Conservation (phyloP, 805 yeast species). For the Helenozyma baotianmanensis region DNA sequence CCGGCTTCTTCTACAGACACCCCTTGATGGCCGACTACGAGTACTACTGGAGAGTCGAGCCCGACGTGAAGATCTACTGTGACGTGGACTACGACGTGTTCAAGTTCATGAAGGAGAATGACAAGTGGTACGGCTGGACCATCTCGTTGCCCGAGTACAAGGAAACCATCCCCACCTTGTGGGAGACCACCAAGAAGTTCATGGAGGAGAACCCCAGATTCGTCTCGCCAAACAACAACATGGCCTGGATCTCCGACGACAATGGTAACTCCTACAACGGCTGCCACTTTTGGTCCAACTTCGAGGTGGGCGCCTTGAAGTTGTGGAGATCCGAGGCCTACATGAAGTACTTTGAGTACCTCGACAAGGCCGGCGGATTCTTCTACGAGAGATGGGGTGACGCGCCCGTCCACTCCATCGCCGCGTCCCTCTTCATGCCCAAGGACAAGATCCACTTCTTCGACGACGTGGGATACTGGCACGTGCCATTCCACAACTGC, state of each 20-base stretch:
- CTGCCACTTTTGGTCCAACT: constrained; percentile 91
- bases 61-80: constrained; percentile 74
- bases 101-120: constrained; percentile 66
- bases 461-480: constrained; percentile 80
- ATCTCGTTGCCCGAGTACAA: constrained; percentile 77
- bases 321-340: constrained; percentile 77
- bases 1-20: constrained; percentile 85
- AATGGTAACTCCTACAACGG: constrained; percentile 66
- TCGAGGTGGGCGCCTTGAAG: constrained; percentile 71
- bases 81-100: constrained; percentile 88
- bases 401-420: constrained; percentile 88
- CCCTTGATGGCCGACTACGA: constrained; percentile 70
- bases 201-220: constrained; percentile 55
- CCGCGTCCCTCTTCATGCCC: constrained; percentile 73
- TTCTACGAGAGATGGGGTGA: constrained; percentile 95
- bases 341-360: constrained; percentile 60
- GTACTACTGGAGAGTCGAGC: constrained; percentile 95
- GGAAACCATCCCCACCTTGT: constrained; percentile 81
- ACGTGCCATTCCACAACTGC: constrained; percentile 76
- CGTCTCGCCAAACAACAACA: constrained; percentile 57
- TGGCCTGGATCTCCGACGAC: constrained; percentile 69
- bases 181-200: constrained; percentile 72
- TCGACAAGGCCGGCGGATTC: constrained; percentile 85
- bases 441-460: constrained; percentile 70
- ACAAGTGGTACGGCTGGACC: constrained; percentile 83